Conservation (phyloP, 768 basidiomycete species). For the Agaricus blazei region DNA sequence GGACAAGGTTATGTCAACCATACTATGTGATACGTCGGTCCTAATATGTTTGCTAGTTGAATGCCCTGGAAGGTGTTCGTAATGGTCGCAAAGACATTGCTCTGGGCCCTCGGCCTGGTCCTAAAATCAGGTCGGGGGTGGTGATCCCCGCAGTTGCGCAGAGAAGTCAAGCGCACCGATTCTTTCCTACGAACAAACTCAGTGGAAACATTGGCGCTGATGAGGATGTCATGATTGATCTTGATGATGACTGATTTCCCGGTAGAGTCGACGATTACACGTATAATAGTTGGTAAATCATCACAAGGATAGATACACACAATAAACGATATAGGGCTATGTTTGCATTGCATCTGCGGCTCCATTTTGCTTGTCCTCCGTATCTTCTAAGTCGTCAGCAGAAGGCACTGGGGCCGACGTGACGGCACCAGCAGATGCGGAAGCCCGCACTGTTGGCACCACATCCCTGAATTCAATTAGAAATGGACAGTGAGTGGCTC, state of each 20-base stretch:
- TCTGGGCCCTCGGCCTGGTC: constrained; percentile 62
- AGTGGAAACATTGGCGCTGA: constrained; percentile 9
- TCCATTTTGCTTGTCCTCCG: constrained; percentile 14
- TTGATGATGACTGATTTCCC: constrained; percentile 33
- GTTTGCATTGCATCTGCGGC: background rate
- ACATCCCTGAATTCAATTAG: constrained; percentile 51
- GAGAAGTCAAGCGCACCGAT: constrained; percentile 8
- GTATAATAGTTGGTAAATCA: constrained; percentile 3
- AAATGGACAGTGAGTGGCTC: background rate
- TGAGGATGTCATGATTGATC: constrained; percentile 33
- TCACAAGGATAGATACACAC: background rate
- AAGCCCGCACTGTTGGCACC: constrained; percentile 34
- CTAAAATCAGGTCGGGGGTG: constrained; percentile 60
- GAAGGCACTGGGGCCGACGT: constrained; percentile 72
- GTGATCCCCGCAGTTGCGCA: constrained; percentile 22
- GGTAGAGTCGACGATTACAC: background rate
- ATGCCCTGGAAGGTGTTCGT: constrained; percentile 49
- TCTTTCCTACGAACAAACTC: background rate
- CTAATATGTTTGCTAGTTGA: constrained; percentile 36
- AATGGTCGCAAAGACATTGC: constrained; percentile 44
- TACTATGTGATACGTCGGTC: background rate
- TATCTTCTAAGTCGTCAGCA: constrained; percentile 51
- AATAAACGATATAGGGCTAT: background rate
- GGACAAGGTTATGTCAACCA: constrained; percentile 46
- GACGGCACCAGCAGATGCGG: constrained; percentile 51